Percentiles rank a stretch among this genome's conserved stretches.
Conservation (phyloP, 2,329 filamentous ascomycete species). For the Neonectria hederae region DNA sequence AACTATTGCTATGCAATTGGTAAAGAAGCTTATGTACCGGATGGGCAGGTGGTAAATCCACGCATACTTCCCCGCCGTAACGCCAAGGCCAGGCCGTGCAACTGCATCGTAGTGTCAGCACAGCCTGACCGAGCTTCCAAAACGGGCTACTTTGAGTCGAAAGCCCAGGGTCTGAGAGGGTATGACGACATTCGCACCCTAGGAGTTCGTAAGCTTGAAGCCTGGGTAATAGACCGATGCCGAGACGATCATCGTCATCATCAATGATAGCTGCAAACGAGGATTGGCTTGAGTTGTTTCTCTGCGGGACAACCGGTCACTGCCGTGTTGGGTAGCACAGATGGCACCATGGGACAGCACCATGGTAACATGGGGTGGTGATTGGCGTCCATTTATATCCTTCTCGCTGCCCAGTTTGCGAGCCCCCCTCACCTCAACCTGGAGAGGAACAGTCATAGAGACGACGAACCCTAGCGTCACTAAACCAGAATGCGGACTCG, state of each 20-base stretch:
- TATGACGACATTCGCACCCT: constrained; percentile 36
- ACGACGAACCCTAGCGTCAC: not conserved
- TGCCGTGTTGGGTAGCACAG: not conserved
- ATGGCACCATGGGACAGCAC: constrained; percentile 28
- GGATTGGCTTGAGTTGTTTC: not conserved
- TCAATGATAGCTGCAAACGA: not conserved
- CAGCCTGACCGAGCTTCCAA: not conserved
- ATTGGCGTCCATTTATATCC: constrained; percentile 32
- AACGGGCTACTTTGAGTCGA: not conserved
- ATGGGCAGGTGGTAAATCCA: not conserved
- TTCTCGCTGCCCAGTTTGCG: constrained; percentile 6
- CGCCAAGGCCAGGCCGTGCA: not conserved
- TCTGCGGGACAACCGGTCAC: not conserved
- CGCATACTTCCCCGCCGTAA: not conserved
- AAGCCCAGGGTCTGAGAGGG: not conserved
- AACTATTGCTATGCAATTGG: not conserved
- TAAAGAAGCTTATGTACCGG: not conserved
- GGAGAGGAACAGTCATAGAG: not conserved
- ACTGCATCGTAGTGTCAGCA: not conserved
- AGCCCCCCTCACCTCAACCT: not conserved
- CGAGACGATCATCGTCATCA: constrained; percentile 13
- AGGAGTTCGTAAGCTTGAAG: constrained; percentile 30
- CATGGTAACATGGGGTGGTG: constrained; percentile 30
- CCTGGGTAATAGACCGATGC: constrained; percentile 27
- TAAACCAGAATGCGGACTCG: constrained; percentile 28